Evolutionary conservation across 495 filamentous ascomycete genomes (phyloP).

Genomic region (Acidiella bohemica): DNA sequence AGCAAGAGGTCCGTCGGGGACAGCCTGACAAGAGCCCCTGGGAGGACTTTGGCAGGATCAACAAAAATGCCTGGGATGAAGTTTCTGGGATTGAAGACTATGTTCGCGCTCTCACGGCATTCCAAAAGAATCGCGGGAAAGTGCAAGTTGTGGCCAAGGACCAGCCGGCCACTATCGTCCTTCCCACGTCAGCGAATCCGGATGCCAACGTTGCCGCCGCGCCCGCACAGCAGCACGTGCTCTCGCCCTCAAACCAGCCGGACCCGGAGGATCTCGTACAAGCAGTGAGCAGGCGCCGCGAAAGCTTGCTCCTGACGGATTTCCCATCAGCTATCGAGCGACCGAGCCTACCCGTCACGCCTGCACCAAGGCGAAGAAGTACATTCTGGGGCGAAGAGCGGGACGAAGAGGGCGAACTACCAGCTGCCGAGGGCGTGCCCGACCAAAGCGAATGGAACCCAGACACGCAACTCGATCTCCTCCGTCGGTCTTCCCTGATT

Average conservation of each 20-base stretch:
- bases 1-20: too few relatives aligned
- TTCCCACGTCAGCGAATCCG: slow-evolving; percentile 3
- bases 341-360: slow-evolving; percentile 82
- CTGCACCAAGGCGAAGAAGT: slow-evolving; percentile 54
- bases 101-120: slow-evolving; percentile 44
- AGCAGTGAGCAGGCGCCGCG: slow-evolving; percentile 26
- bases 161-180: not conserved
- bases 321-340: slow-evolving; percentile 75
- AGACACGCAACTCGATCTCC: slow-evolving; percentile 49
- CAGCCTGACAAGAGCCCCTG: slow-evolving; percentile 43
- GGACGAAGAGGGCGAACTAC: slow-evolving; percentile 44
- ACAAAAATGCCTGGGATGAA: slow-evolving; percentile 76
- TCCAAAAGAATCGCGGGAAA: slow-evolving; percentile 39
- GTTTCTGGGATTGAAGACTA: slow-evolving; percentile 71
- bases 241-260: slow-evolving; percentile 19
- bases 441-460: slow-evolving; percentile 82
- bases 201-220: not conserved
- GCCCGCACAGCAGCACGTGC: slow-evolving; percentile 7
- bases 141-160: slow-evolving; percentile 39
- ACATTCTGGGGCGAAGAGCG: slow-evolving; percentile 35
- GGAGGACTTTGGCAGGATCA: slow-evolving; percentile 39
- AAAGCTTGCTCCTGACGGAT: slow-evolving; percentile 59
- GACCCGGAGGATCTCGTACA: slow-evolving; percentile 7
- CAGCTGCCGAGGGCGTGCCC: slow-evolving; percentile 66
- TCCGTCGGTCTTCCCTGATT: slow-evolving; percentile 34